A percentile compares a stretch with the other conserved stretches of the same genome.
phyloP scores from a whole-genome alignment of 192 early-diverging fungal species.

The Linnemannia exigua region DNA sequence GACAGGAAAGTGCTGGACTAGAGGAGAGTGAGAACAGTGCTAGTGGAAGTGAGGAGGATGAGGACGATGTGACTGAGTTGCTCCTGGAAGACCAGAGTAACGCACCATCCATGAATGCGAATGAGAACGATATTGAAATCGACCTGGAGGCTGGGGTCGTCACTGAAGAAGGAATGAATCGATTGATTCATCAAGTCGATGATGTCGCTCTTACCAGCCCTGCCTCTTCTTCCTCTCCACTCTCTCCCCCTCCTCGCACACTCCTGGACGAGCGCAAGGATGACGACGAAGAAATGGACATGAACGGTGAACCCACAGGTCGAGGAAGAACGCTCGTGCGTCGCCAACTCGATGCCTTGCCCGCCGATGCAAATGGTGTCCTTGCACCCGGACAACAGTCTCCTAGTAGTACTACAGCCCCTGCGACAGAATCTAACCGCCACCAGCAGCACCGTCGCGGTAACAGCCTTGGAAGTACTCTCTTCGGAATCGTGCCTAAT shows the following conservation, averaged over 20 bases:
- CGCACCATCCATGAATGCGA: background rate
- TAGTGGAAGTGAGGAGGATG: slow-evolving; percentile 5
- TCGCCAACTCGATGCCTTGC: slow-evolving; percentile 2
- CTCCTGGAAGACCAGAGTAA: background rate
- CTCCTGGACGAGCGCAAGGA: slow-evolving; percentile 21
- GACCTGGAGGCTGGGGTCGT: background rate
- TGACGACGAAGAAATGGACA: slow-evolving; percentile 13
- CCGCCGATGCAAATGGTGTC: background rate
- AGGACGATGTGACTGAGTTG: slow-evolving; percentile 7
- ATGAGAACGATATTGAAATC: background rate
- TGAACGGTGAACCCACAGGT: background rate
- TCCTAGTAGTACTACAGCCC: background rate
- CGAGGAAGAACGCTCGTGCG: background rate
- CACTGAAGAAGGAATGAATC: background rate
- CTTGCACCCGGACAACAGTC: slow-evolving; percentile 13
- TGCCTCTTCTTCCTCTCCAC: background rate
- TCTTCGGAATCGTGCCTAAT: background rate
- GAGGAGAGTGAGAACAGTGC: background rate
- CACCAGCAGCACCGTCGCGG: background rate
- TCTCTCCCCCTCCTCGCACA: background rate
- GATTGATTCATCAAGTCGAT: slow-evolving; percentile 39
- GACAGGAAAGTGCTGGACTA: background rate
- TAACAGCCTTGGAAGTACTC: background rate
- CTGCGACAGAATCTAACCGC: background rate
- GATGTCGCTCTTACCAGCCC: slow-evolving; percentile 17